A percentile compares a stretch with the other conserved stretches of the same genome.
Conservation (phyloP, 2,329 filamentous ascomycete species). For the Aspergillus flavus region DNA sequence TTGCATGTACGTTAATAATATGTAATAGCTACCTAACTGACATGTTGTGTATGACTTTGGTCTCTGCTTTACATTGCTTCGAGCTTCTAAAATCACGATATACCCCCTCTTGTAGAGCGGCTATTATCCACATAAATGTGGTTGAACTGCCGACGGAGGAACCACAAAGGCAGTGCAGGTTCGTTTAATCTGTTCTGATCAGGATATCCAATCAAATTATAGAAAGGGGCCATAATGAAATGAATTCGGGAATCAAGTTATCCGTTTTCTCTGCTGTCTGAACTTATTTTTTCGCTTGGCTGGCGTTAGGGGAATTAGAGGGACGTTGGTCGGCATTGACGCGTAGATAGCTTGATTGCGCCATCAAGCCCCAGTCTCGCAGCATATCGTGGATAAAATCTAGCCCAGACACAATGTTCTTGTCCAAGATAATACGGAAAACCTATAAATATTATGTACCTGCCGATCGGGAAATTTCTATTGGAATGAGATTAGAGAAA, state of each 20-base stretch:
- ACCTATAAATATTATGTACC: background rate
- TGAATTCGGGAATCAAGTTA: background rate
- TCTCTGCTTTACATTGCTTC: background rate
- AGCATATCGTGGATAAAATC: conserved; percentile 1
- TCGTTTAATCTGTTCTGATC: background rate
- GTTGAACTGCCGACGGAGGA: background rate
- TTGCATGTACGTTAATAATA: background rate
- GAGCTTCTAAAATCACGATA: background rate
- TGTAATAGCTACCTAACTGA: background rate
- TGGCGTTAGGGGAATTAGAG: background rate
- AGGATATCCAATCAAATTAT: background rate
- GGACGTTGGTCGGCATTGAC: background rate
- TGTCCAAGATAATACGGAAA: background rate
- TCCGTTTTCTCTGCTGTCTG: background rate
- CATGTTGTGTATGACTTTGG: background rate
- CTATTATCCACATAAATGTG: background rate
- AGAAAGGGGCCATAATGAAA: background rate
- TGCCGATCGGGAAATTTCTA: background rate
- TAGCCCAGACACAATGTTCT: background rate
- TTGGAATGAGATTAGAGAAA: background rate
- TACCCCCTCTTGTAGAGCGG: background rate
- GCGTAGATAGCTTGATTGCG: conserved; percentile 6
- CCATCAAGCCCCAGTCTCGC: conserved; percentile 5
- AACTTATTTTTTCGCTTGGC: background rate
- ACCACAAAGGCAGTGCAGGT: background rate